Conservation (phyloP, 495 filamentous ascomycete genomes). For the Immersiella caudata region DNA sequence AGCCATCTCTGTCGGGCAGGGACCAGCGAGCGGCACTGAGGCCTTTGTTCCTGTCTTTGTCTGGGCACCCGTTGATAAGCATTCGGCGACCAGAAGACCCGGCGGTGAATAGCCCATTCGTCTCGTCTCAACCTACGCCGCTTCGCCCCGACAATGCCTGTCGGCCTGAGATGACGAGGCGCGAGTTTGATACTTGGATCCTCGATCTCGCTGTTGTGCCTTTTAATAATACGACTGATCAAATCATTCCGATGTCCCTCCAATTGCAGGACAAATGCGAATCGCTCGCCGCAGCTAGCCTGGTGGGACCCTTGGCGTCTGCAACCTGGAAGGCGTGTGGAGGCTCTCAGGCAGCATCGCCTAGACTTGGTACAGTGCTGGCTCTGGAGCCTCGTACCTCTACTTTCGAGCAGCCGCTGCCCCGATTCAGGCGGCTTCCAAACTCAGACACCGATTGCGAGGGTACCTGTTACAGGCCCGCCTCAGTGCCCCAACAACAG, state of each 20-base stretch:
- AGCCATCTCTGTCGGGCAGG: neutral
- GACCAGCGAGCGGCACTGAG: neutral
- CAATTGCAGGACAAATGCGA: conserved; percentile 19
- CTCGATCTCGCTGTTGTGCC: neutral
- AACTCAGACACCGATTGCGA: conserved; percentile 28
- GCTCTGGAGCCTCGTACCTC: conserved; percentile 7
- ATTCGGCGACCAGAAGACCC: neutral
- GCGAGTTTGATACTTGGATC: neutral
- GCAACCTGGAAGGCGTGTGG: conserved; percentile 17
- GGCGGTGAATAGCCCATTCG: neutral
- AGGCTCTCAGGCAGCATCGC: neutral
- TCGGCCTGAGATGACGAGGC: neutral
- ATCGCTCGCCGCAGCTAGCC: conserved; percentile 13
- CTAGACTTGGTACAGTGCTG: neutral
- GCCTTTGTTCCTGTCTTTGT: neutral
- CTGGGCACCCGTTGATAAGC: neutral
- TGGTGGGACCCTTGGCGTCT: conserved; percentile 28
- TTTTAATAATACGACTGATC: conserved; percentile 26
- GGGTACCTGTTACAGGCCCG: conserved; percentile 18
- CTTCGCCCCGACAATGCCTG: neutral
- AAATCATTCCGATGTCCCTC: conserved; percentile 22
- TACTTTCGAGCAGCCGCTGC: neutral
- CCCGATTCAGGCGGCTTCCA: conserved; percentile 31
- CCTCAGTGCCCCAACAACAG: neutral
- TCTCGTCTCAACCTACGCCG: neutral